Evolutionary conservation across 176 grass and related monocot genomes (phyloP), one percentile per base, ranked within the genome.

Genomic region (Cenchrus purpureus): DNA sequence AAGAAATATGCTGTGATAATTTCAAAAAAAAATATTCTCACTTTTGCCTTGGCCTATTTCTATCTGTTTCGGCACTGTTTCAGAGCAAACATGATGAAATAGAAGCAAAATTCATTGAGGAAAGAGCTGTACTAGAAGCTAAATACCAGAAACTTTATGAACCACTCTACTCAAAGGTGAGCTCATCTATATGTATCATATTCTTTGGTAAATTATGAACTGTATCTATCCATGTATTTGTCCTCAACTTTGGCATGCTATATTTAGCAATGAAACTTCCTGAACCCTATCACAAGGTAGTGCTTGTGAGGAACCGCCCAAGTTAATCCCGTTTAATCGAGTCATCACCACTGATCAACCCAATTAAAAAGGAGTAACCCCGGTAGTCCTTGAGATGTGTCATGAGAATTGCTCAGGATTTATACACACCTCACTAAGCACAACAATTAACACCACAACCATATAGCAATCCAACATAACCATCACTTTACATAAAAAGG

Each of bases 141-240:
- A 98, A 95, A 84, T 98, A 95, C 79, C 91, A 98, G 91, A 98
- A 98, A 73, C 65, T 95, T 45, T 98, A 98, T 25, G 89, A 94
- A 81, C 96, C 96, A 52, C 85, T 98, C 8, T 98, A 95, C 83
- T 78, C 85, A 20, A 98, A 98, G 93, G 96, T 95, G 63, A 73
- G 20, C 59, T 25, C 20, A 61, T 61, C 20, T 57, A 1, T 8
- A 25, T 61, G 25, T 61, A 11, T 61, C n/a, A 61, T 25, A 25
- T 61, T 61, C 19, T 61, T 25, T 61, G n/a, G 8, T 25, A 61
- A 61, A 25, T 4, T 25, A 8, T 25, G 4, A 10, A 25, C 4
- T 61, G 59, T 61, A 61, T 25, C 4, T 19, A 25, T 25, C 59
- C 59, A 61, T 61, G 20, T 25, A 61, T 16, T 62, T 80, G 29